phyloP scores from a whole-genome alignment of 2,329 filamentous ascomycete species.

The Trichoderma gracile region DNA sequence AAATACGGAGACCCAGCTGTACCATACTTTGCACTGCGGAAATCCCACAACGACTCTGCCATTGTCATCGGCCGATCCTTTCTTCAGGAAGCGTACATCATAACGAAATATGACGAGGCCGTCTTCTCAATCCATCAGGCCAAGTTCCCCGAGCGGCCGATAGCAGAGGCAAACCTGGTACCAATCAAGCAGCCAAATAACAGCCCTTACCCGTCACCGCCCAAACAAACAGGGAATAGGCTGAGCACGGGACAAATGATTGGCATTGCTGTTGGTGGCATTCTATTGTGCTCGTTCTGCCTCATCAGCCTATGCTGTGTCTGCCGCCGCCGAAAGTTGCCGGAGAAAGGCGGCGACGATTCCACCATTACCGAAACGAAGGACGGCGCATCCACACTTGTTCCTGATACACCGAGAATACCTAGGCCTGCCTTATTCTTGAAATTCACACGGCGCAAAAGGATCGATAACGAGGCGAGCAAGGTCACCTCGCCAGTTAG shows the following conservation, averaged over 20 bases:
- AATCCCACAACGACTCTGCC: constrained; percentile 52
- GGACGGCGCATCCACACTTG: constrained; percentile 40
- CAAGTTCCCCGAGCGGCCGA: constrained; percentile 48
- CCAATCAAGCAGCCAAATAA: constrained; percentile 46
- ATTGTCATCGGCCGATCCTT: constrained; percentile 68
- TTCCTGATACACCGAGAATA: constrained; percentile 32
- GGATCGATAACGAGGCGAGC: constrained; percentile 31
- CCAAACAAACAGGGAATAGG: constrained; percentile 25
- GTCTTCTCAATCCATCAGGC: constrained; percentile 59
- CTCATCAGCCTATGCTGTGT: constrained; percentile 38
- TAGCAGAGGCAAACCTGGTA: constrained; percentile 44
- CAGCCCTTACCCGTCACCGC: constrained; percentile 50
- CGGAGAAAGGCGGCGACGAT: constrained; percentile 29
- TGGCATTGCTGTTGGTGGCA: constrained; percentile 49
- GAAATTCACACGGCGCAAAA: constrained; percentile 44
- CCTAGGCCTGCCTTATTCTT: constrained; percentile 41
- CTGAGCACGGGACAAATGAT: constrained; percentile 46
- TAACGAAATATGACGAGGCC: constrained; percentile 56
- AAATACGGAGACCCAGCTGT: constrained; percentile 47
- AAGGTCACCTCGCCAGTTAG: constrained; percentile 33
- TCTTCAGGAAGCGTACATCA: constrained; percentile 66
- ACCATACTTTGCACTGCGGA: constrained; percentile 67
- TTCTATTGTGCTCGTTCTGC: constrained; percentile 37
- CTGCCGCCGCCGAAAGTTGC: constrained; percentile 38
- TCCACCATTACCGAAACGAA: constrained; percentile 41